A percentile compares a stretch with the other conserved stretches of the same genome.
Evolutionary conservation across 2,329 filamentous ascomycete species (phyloP).

Genomic region (Scedosporium dehoogii): DNA sequence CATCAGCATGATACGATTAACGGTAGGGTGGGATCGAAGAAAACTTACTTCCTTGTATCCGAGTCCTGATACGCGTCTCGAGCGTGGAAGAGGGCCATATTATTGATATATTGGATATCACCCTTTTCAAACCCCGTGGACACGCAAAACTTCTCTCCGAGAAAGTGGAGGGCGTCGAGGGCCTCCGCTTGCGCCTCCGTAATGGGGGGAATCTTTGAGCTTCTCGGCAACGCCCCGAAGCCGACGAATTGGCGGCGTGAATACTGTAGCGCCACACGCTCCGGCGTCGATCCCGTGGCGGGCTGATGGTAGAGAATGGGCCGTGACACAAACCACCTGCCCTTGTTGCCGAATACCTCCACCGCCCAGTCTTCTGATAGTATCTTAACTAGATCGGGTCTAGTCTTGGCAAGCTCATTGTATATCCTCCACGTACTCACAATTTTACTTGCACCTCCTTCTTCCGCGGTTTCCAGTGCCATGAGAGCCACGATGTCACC

Average conservation of each 20-base stretch:
- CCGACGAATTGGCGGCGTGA: constrained; percentile 9
- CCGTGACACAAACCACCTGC: constrained; percentile 30
- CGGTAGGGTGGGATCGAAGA: background rate
- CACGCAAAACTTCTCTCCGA: constrained; percentile 34
- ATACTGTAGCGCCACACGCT: constrained; percentile 51
- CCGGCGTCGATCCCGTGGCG: constrained; percentile 29
- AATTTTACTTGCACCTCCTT: constrained; percentile 43
- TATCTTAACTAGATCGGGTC: constrained; percentile 48
- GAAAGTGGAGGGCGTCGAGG: constrained; percentile 39
- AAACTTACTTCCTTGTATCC: constrained; percentile 28
- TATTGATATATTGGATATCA: constrained; percentile 46
- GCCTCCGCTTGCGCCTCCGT: constrained; percentile 43
- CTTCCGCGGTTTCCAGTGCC: constrained; percentile 35
- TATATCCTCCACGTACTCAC: constrained; percentile 47
- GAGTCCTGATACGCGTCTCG: constrained; percentile 38
- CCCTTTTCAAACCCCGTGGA: constrained; percentile 37
- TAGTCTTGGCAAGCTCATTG: constrained; percentile 44
- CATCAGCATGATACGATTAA: background rate
- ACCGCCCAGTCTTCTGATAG: constrained; percentile 25
- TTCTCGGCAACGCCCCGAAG: constrained; percentile 29
- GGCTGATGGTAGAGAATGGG: constrained; percentile 49
- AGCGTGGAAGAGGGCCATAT: constrained; percentile 43
- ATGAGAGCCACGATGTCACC: constrained; percentile 46
- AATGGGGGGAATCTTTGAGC: constrained; percentile 43
- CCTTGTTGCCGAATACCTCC: constrained; percentile 22